Conservation (phyloP, 1,139 yeast genomes). For the Pichiaceae sp. region DNA sequence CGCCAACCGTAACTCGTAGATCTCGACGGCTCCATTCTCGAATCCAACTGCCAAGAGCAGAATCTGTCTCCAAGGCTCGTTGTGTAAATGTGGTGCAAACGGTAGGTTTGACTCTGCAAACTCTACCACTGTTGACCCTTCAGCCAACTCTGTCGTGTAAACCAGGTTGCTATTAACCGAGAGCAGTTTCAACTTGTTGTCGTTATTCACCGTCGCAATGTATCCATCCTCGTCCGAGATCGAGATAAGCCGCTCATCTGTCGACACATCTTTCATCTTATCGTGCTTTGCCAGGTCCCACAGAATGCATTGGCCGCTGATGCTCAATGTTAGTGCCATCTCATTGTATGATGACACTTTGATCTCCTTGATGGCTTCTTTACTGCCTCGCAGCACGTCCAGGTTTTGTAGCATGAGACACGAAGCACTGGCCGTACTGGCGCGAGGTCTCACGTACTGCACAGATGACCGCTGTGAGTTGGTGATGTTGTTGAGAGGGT, state of each 20-base stretch:
- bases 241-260: slow-evolving; percentile 24
- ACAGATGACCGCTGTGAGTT: slow-evolving; percentile 11
- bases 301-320: slow-evolving; percentile 37
- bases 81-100: slow-evolving; percentile 2
- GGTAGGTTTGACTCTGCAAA: slow-evolving; percentile 10
- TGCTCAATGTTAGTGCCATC: slow-evolving; percentile 43
- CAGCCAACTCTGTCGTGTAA: slow-evolving; percentile 10
- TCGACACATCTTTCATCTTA: slow-evolving; percentile 35
- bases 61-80: slow-evolving; percentile 26
- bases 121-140: slow-evolving; percentile 8
- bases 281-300: slow-evolving; percentile 55
- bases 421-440: slow-evolving; percentile 2
- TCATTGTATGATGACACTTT: slow-evolving; percentile 43
- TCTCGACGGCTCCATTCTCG: slow-evolving; percentile 19
- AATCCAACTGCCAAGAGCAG: slow-evolving; percentile 29
- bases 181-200: slow-evolving; percentile 27
- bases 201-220: slow-evolving; percentile 31
- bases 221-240: slow-evolving; percentile 51
- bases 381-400: slow-evolving; percentile 48
- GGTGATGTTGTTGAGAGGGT: slow-evolving; percentile 7
- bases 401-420: slow-evolving; percentile 30
- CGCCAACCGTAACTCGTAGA: slow-evolving; percentile 21
- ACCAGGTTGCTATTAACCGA: slow-evolving; percentile 50
- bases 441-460: not conserved
- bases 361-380: slow-evolving; percentile 32